Conservation (phyloP, 768 basidiomycete genomes). For the Auricularia auricula-judae region DNA sequence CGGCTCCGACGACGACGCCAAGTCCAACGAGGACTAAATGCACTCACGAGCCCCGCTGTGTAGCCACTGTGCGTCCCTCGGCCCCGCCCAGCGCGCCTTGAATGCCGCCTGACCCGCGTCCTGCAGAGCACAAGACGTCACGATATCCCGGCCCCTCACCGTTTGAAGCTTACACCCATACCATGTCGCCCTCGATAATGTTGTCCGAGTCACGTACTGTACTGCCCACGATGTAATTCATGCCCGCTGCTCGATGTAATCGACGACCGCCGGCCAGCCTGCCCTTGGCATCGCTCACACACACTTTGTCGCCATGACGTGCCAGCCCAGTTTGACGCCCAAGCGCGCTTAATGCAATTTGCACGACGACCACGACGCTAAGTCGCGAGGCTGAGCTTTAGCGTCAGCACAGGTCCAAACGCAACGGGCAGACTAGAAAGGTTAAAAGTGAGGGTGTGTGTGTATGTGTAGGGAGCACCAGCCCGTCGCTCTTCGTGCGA, state of each 20-base stretch:
- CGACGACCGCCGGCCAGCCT: too few species aligned
- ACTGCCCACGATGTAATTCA: too few species aligned
- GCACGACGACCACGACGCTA: too few species aligned
- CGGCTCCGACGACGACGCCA: not conserved
- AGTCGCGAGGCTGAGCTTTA: too few species aligned
- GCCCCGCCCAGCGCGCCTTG: not conserved
- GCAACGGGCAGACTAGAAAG: not conserved
- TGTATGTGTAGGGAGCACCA: not conserved
- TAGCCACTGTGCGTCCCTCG: not conserved
- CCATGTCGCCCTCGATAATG: too few species aligned
- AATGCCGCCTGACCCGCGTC: not conserved
- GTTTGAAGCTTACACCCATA: not conserved
- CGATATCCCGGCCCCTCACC: not conserved
- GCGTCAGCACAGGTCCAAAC: not conserved
- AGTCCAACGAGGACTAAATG: not conserved
- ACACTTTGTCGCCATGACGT: too few species aligned
- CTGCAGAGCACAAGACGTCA: not conserved
- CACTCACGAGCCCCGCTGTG: not conserved
- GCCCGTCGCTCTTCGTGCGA: not conserved
- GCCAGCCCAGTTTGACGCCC: too few species aligned
- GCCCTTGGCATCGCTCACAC: too few species aligned
- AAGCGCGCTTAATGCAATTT: too few species aligned
- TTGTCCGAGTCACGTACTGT: too few species aligned
- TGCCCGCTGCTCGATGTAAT: too few species aligned
- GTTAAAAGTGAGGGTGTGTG: not conserved